These are phyloP conservation scores for Brachypodium distachyon DNA, from an alignment of 202 grass and related monocot species.

Conservation along the genomic window DNA sequence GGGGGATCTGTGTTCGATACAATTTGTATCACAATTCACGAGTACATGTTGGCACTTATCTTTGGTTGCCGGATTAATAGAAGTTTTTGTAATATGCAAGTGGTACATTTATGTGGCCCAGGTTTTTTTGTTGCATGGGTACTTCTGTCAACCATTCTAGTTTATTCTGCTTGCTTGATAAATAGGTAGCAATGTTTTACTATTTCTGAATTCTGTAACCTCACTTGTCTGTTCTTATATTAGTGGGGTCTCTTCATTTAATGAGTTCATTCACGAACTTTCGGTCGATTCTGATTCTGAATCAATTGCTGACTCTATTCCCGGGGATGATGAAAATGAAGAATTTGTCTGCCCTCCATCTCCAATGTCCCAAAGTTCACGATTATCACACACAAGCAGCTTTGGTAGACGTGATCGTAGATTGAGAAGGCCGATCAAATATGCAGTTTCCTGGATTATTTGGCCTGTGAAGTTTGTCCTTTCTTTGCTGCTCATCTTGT, in stretches of 20 bases:
- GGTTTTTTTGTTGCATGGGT: neutral
- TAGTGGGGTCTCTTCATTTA: constrained; percentile 96
- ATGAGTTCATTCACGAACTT: constrained; percentile 85
- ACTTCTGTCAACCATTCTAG: neutral
- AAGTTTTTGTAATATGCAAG: neutral
- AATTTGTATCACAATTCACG: neutral
- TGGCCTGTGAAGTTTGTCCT: constrained; percentile 63
- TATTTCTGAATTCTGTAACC: constrained; percentile 13
- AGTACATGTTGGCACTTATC: neutral
- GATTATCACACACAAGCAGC: constrained; percentile 65
- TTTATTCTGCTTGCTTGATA: neutral
- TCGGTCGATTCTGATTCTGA: constrained; percentile 65
- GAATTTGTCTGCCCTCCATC: constrained; percentile 48
- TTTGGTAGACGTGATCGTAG: constrained; percentile 59
- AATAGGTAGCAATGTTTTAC: neutral
- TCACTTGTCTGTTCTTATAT: neutral
- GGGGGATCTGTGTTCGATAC: neutral
- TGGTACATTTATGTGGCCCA: neutral
- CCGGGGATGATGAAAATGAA: constrained; percentile 72
- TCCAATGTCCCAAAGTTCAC: constrained; percentile 75
- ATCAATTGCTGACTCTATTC: constrained; percentile 49
- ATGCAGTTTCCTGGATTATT: constrained; percentile 73
- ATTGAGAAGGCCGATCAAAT: constrained; percentile 51
- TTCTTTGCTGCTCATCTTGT: constrained; percentile 46
- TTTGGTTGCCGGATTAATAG: neutral